Conservation (phyloP, 257 asterid genomes). For the Oldenlandia corymbosa region DNA sequence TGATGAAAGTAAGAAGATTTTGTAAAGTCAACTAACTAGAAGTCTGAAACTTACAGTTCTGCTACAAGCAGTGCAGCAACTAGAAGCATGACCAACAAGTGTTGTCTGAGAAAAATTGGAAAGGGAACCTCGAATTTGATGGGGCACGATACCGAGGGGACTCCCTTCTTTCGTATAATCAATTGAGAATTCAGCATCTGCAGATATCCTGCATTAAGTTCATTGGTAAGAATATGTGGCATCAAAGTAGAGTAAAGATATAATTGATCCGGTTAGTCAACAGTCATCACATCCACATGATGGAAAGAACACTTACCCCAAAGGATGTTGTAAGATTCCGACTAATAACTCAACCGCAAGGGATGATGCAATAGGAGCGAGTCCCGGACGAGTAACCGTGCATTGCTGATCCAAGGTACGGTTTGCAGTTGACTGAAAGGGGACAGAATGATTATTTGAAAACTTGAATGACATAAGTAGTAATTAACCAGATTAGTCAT, state of each 20-base stretch:
- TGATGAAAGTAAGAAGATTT: not conserved
- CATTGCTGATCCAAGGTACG: conserved; percentile 98
- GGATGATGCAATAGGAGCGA: conserved; percentile 97
- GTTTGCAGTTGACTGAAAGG: conserved; percentile 73
- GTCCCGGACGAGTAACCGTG: conserved; percentile 98
- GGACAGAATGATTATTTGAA: not conserved
- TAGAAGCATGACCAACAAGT: conserved; percentile 83
- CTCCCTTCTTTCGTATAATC: conserved; percentile 41
- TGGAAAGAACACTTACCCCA: conserved; percentile 42
- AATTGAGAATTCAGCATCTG: conserved; percentile 72
- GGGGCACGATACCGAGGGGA: conserved; percentile 92
- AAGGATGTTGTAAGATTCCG: conserved; percentile 87
- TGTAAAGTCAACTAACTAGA: too few species aligned
- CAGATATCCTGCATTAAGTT: conserved; percentile 47
- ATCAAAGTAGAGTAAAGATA: conserved; percentile 1
- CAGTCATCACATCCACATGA: not conserved
- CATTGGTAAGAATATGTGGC: not conserved
- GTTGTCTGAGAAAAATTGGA: conserved; percentile 91
- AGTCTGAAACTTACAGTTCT: conserved; percentile 46
- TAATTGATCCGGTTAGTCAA: not conserved
- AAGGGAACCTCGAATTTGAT: conserved; percentile 85
- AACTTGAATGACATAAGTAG: not conserved
- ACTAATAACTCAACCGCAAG: conserved; percentile 90
- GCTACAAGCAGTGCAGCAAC: conserved; percentile 90
- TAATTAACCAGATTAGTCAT: not conserved